Evolutionary conservation across 2,329 filamentous ascomycete species (phyloP), one percentile per base, ranked within the genome.

Genomic region (Hymenoscyphus fraxineus): DNA sequence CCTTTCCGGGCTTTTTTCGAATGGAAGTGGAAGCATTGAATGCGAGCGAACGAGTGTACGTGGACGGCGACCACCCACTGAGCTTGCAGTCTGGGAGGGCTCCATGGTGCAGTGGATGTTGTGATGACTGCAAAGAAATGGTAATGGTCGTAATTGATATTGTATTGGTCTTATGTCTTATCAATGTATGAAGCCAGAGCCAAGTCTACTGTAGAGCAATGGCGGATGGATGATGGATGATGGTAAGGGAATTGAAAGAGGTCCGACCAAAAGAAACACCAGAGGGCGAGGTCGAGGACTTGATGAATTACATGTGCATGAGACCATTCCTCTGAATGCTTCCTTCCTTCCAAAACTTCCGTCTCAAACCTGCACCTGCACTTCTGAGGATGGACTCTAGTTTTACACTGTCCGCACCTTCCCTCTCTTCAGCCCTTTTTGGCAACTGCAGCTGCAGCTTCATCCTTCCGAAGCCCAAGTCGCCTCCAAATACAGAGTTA

Each of bases 131-230:
- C 54, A 31, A 57, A 57, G 27, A 31, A 16, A 57, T 57, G 16
- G 54, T 35, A 16, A 57, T 57, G 16, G 54, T 35, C 32, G 54
- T 57, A 57, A 57, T 57, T 57, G 27, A 57, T 57, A 13, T 38
- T 32, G 54, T 57, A 38, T 57, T 57, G 54, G 32, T 57, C 27
- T 16, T 35, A 57, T 57, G 32, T 57, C 27, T 16, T 35, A 57
- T 57, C 27, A 32, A 57, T 57, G 31, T 57, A 15, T 32, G 6
- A 9, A 57, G 54, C 54, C 54, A 57, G 27, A 32, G 54, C 27
- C 59, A 41, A 60, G 59, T 51, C 41, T 47, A 38, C 27, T 27
- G 27, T 27, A 27, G 27, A 60, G 41, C 59, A 59, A 59, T 44
- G 44, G 44, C n/a, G 19, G 44, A 51, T 27, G 44, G 19, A 51